Base-by-base conservation (phyloP, 768 basidiomycete species). In the Auricularia sp. region DNA sequence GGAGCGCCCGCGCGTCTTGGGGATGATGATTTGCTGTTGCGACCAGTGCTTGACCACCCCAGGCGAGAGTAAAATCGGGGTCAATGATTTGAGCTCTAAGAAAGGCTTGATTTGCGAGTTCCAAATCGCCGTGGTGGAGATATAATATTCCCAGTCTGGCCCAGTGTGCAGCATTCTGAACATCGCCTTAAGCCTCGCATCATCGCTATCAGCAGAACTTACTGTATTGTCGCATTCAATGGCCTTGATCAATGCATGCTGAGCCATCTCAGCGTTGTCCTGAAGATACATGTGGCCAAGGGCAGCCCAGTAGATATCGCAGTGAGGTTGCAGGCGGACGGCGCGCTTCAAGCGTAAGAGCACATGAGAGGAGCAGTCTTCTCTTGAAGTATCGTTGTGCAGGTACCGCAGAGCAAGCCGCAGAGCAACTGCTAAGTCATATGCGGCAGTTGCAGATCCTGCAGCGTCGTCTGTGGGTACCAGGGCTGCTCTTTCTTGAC, bases 201-300 rank as follows among this genome's bases (percentile, higher is more conserved):
- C 29, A 29, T 29, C 29, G 29, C 29, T 29, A 33, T 16, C 62
- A 3, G 12, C 35, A 21, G 35, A 43, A 74, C 77, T 59, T 66
- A 90, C 92, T 80, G 96, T 96, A 0, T 83, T 74, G 71, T 98
- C 87, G 44, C 91, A 78, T 69, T 98, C 95, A 58, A 98, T 74
- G 3, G 94, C 88, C 65, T 84, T 88, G 71, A 98, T 86, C 70
- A 92, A 97, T 3, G 92, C 90, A 76, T 98, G 93, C 74, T 99
- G 96, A 2, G 92, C 87, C 1, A 84, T 78, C 68, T 85, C 88
- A 0, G 88, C 82, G 53, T 89, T 85, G 14, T 76, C 77, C 7
- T 80, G 69, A 70, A 93, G 90, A 65, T 87, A 79, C 16, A 88
- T 79, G 67, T 87, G 83, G 0, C 90, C 97, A 35, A 98, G 75